Conservation (phyloP, 257 asterid genomes). For the Paraleonurus japonicus region DNA sequence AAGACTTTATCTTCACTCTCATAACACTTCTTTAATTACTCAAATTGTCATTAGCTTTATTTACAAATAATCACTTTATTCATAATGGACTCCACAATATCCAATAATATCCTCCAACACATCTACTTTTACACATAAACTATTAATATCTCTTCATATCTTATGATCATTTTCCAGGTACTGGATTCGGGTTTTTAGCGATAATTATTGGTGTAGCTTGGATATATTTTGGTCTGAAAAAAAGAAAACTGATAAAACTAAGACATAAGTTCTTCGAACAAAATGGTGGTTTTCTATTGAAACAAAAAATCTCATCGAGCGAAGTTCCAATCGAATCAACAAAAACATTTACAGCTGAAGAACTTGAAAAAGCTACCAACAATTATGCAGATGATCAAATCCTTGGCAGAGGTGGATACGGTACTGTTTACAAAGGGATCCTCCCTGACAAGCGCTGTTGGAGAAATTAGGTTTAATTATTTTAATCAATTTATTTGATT, state of each 20-base stretch:
- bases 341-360: too few species aligned
- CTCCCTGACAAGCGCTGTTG: constrained; percentile 46
- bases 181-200: constrained; percentile 63
- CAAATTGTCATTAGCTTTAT: too few species aligned
- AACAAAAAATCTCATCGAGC: constrained; percentile 50
- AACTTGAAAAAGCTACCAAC: too few species aligned
- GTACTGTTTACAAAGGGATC: constrained; percentile 67
- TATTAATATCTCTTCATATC: too few species aligned
- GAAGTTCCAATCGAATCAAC: constrained; percentile 47
- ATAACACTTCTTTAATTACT: too few species aligned
- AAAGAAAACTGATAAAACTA: constrained; percentile 40
- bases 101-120: too few species aligned
- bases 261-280: constrained; percentile 67
- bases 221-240: constrained; percentile 55
- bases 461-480: too few species aligned
- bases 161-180: constrained; percentile 37
- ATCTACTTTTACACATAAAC: too few species aligned
- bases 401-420: constrained; percentile 76
- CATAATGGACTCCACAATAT: too few species aligned
- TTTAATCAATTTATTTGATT: too few species aligned
- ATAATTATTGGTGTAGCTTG: constrained; percentile 42
- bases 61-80: too few species aligned
- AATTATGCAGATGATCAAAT: constrained; percentile 52
- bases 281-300: constrained; percentile 65
- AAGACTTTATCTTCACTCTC: too few species aligned